Conservation (phyloP, 805 yeast genomes). For the Scheffersomyces lignosus region DNA sequence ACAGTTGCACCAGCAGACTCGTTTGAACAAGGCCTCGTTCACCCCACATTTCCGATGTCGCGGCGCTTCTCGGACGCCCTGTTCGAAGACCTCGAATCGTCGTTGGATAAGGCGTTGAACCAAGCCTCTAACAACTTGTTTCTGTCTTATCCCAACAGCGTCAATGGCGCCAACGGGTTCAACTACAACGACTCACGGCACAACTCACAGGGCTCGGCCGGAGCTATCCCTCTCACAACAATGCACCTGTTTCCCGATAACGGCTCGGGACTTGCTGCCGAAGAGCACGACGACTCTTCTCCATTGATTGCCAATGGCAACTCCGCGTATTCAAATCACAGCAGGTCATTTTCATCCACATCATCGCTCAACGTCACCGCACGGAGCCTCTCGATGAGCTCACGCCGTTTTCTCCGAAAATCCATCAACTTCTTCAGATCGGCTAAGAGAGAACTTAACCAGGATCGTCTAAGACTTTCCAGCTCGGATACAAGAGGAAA, state of each 20-base stretch:
- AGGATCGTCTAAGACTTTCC: slow-evolving; percentile 18
- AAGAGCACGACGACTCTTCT: slow-evolving; percentile 23
- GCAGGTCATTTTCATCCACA: slow-evolving; percentile 19
- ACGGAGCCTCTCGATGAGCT: slow-evolving; percentile 9
- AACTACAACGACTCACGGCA: slow-evolving; percentile 15
- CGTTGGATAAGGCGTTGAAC: slow-evolving; percentile 65
- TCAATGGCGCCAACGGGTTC: slow-evolving; percentile 17
- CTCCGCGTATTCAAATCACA: slow-evolving; percentile 11
- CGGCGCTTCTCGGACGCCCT: slow-evolving; percentile 23
- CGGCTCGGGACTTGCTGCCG: slow-evolving; percentile 2
- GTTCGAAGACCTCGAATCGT: slow-evolving; percentile 64
- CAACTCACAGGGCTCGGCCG: slow-evolving; percentile 28
- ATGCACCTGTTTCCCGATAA: slow-evolving; percentile 13
- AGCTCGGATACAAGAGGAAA: slow-evolving; percentile 4
- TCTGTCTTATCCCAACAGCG: slow-evolving; percentile 22
- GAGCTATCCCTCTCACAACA: slow-evolving; percentile 30
- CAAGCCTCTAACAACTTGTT: slow-evolving; percentile 43
- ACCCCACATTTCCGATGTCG: slow-evolving; percentile 3
- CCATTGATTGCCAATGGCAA: slow-evolving; percentile 33
- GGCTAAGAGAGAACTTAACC: slow-evolving; percentile 27
- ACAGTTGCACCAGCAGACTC: too few relatives aligned
- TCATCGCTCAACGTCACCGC: slow-evolving; percentile 13
- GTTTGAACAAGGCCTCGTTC: too few relatives aligned
- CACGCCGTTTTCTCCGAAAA: slow-evolving; percentile 9
- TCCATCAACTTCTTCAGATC: slow-evolving; percentile 18